Evolutionary conservation across 2,329 filamentous ascomycete genomes (phyloP), one percentile per base, ranked within the genome.

Genomic region (Aspergillus clavatus): DNA sequence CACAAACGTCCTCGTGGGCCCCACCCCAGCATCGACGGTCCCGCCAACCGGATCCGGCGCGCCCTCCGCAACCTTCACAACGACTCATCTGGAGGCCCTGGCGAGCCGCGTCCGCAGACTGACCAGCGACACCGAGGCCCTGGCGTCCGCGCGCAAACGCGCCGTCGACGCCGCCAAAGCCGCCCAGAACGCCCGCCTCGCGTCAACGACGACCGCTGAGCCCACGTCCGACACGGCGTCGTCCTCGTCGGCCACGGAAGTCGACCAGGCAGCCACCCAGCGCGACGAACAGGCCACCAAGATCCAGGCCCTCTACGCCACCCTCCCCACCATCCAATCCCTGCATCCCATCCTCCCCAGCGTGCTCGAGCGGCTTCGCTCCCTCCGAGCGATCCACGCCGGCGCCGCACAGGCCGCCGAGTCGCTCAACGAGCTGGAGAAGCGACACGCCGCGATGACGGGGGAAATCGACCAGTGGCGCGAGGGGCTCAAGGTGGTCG

Each of bases 261-360:
- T 79, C 83, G 60, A 60, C 37, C 49, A 51, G 12, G 72, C 74
- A 14, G 72, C 64, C 7, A 63, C 71, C 3, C 56, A 69, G 1
- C 60, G 70, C 4, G 69, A 71, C 7, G 89, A 95, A 57, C 86
- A 94, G 57, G 78, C 83, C 31, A 78, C 87, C 42, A 95, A 95
- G 65, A 86, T 98, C 64, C 93, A 95, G 54, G 87, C 90, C 1
- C 79, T 98, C 4, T 96, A 96, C 67, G 86, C 87, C 1, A 87
- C 89, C 3, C 73, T 98, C 12, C 85, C 89, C 1, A 93, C 88
- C 0, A 93, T 98, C 47, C 89, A 95, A 67, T 86, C 79, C 45
- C 76, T 98, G 6, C 79, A 88, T 5, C 93, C 93, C 1, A 76
- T 95, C 14, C 77, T 98, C 3, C 91, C 93, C 1, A 81, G 88